Evolutionary conservation across 225 moss, liverwort and hornwort genomes (phyloP).

Genomic region (Neckera pumila): DNA sequence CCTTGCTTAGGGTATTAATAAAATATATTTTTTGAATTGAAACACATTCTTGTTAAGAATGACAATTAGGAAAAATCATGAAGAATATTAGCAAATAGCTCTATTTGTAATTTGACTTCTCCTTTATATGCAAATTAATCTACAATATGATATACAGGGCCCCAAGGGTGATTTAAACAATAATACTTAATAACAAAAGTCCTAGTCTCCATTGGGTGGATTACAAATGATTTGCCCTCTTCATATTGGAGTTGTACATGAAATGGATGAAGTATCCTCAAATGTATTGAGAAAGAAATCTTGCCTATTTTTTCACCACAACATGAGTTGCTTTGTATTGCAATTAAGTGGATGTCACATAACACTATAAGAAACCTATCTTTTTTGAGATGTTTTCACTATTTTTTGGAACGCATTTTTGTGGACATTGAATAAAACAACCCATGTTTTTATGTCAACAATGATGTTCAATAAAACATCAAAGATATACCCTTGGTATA

Average conservation of each 20-base stretch:
- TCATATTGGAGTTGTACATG: no score
- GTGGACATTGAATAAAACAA: no score
- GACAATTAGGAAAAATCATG: background rate
- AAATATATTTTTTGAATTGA: background rate
- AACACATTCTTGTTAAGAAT: background rate
- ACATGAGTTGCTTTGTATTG: background rate
- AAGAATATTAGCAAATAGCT: background rate
- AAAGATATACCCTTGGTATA: no score
- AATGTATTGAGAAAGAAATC: background rate
- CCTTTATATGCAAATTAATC: background rate
- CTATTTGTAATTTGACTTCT: background rate
- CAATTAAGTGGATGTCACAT: background rate
- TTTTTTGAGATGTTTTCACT: no score
- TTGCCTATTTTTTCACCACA: background rate
- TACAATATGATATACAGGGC: background rate
- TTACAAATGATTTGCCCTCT: background rate
- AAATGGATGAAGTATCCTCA: background rate
- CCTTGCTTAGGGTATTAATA: background rate
- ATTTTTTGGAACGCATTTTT: no score
- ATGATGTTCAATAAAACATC: no score
- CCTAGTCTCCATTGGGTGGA: background rate
- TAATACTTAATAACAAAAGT: background rate
- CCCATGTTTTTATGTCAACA: no score
- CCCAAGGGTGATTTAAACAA: background rate
- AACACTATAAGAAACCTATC: no score